phyloP scores from a whole-genome alignment of 805 yeast species.

The Metschnikowia reukaufii region DNA sequence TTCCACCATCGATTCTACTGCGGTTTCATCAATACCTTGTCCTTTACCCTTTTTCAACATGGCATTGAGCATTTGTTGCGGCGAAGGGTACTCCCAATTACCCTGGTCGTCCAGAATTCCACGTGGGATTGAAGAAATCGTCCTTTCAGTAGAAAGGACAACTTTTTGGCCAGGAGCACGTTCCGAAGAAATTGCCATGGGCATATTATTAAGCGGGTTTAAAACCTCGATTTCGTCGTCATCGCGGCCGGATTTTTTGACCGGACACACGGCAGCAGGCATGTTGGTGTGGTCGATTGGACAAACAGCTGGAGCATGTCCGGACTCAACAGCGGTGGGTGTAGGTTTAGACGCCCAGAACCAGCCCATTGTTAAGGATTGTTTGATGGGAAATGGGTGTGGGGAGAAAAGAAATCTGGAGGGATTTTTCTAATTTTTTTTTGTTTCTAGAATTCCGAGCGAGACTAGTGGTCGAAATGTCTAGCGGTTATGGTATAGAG shows the following conservation, averaged over 20 bases:
- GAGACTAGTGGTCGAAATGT: too few relatives aligned
- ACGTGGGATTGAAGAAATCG: conserved; percentile 82
- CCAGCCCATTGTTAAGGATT: conserved; percentile 69
- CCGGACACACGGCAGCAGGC: conserved; percentile 20
- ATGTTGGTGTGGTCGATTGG: conserved; percentile 17
- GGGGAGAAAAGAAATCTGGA: background rate
- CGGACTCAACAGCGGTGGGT: background rate
- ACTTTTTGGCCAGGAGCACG: conserved; percentile 79
- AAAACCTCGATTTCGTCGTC: conserved; percentile 35
- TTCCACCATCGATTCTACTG: conserved; percentile 94
- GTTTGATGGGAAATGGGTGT: background rate
- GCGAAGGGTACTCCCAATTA: conserved; percentile 98
- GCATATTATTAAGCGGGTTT: conserved; percentile 91
- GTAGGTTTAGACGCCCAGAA: conserved; percentile 66
- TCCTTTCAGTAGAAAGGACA: conserved; percentile 78
- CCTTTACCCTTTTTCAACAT: conserved; percentile 92
- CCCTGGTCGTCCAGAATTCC: conserved; percentile 67
- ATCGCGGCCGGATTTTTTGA: conserved; percentile 6
- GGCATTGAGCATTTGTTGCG: conserved; percentile 98
- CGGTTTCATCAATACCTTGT: conserved; percentile 88
- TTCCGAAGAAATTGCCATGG: conserved; percentile 61
- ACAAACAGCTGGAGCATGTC: conserved; percentile 17
- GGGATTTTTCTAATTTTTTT: background rate
- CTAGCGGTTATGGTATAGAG: too few relatives aligned
- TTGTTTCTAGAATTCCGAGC: too few relatives aligned